Conservation (phyloP, 441 rosid species). For the Brassica hybrid region DNA sequence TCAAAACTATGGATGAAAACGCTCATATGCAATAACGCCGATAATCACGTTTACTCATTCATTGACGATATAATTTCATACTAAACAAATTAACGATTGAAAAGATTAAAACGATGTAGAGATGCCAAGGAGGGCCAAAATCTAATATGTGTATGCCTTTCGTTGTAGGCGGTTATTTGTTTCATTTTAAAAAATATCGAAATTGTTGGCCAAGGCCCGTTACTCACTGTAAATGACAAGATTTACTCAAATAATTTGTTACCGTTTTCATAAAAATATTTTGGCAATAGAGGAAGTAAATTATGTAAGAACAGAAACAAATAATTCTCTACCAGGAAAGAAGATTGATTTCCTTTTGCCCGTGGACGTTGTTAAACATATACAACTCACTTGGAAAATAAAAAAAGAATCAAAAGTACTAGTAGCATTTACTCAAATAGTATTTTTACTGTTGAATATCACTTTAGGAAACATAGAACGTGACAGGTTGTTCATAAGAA, state of each 20-base stretch:
- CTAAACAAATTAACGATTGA: background rate
- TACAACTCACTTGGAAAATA: conserved; percentile 17
- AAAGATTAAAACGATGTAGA: background rate
- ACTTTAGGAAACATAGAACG: conserved; percentile 33
- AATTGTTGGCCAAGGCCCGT: conserved; percentile 7
- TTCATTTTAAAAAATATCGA: background rate
- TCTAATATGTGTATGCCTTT: background rate
- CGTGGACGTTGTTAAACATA: background rate
- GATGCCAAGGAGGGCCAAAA: background rate
- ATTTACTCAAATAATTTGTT: conserved; percentile 1
- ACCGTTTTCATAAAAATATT: background rate
- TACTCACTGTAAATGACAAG: conserved; percentile 47
- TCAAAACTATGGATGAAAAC: background rate
- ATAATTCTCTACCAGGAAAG: background rate
- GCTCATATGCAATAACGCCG: background rate
- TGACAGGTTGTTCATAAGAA: conserved; percentile 38
- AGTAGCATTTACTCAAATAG: conserved; percentile 21
- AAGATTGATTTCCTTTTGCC: conserved; percentile 4
- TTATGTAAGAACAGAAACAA: conserved; percentile 9
- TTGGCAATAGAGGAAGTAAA: conserved; percentile 17
- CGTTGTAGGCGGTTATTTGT: background rate
- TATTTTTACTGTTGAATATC: conserved; percentile 25
- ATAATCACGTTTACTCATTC: background rate
- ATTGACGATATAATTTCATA: background rate
- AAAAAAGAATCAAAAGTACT: background rate